Evolutionary conservation across 139 green algal species (phyloP).

Genomic region (Chlamydomonas sp.): DNA sequence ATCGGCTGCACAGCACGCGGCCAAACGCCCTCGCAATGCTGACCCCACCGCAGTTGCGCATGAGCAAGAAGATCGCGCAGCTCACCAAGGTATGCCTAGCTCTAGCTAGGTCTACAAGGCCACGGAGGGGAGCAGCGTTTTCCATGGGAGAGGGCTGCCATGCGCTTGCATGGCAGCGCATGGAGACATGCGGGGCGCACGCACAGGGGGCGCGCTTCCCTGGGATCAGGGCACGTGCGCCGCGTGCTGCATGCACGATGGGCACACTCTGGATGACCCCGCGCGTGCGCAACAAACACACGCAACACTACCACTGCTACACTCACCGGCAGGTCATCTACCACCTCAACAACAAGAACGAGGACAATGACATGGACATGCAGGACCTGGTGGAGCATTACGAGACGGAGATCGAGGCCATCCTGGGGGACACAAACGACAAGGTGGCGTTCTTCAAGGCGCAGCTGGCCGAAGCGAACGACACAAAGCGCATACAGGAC

Average conservation of each 20-base stretch:
- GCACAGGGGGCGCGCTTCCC: too few relatives aligned
- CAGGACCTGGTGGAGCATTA: slow-evolving; percentile 63
- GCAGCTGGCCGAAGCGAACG: slow-evolving; percentile 40
- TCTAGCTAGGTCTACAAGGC: too few relatives aligned
- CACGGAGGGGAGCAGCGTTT: too few relatives aligned
- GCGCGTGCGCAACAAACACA: too few relatives aligned
- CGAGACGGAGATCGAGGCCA: slow-evolving; percentile 61
- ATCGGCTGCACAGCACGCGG: background rate
- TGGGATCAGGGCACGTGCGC: too few relatives aligned
- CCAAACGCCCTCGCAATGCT: background rate
- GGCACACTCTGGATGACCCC: too few relatives aligned
- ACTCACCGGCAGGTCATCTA: slow-evolving; percentile 80
- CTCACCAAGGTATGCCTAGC: slow-evolving; percentile 57
- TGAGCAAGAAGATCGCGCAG: slow-evolving; percentile 79
- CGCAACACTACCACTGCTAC: too few relatives aligned
- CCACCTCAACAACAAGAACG: slow-evolving; percentile 71
- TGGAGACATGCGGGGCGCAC: too few relatives aligned
- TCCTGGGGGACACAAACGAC: slow-evolving; percentile 49
- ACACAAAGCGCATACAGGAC: slow-evolving; percentile 13
- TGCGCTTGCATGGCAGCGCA: too few relatives aligned
- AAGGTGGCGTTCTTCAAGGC: slow-evolving; percentile 48
- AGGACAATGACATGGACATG: slow-evolving; percentile 67
- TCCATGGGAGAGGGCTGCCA: too few relatives aligned
- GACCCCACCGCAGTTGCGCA: slow-evolving; percentile 43
- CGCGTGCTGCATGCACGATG: too few relatives aligned